phyloP scores from a whole-genome alignment of 192 early-diverging fungal genomes.

The Backusella psychrophila region DNA sequence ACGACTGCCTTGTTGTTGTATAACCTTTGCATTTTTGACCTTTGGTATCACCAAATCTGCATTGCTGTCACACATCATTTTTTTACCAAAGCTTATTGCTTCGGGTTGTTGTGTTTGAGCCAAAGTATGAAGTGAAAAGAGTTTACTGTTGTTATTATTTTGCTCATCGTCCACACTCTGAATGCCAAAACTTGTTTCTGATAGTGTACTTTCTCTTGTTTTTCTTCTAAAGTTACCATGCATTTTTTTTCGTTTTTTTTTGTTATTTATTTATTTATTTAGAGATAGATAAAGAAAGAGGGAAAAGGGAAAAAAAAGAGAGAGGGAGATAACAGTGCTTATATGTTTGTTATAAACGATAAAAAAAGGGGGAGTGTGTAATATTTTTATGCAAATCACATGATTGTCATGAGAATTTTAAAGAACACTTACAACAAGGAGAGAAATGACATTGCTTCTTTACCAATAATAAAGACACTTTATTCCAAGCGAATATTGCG shows the following conservation, averaged over 20 bases:
- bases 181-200: not conserved
- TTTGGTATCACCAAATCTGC: slow-evolving; percentile 17
- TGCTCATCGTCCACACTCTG: not conserved
- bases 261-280: not conserved
- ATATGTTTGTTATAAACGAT: not conserved
- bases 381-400: slow-evolving; percentile 1
- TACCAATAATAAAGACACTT: not conserved
- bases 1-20: not conserved
- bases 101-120: not conserved
- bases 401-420: not conserved
- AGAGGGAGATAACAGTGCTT: not conserved
- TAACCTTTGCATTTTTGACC: not conserved
- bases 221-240: not conserved
- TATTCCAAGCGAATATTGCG: not conserved
- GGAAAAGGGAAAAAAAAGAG: not conserved
- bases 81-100: slow-evolving; percentile 1
- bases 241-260: not conserved
- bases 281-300: not conserved
- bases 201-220: not conserved
- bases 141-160: not conserved
- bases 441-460: not conserved
- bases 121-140: slow-evolving; percentile 1
- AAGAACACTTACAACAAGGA: not conserved
- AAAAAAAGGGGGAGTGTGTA: not conserved
- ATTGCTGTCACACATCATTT: slow-evolving; percentile 8